These are phyloP conservation scores for Sporisorium iseilematis-ciliati DNA, from an alignment of 1,284 basidiomycete species.

Conservation along the genomic window DNA sequence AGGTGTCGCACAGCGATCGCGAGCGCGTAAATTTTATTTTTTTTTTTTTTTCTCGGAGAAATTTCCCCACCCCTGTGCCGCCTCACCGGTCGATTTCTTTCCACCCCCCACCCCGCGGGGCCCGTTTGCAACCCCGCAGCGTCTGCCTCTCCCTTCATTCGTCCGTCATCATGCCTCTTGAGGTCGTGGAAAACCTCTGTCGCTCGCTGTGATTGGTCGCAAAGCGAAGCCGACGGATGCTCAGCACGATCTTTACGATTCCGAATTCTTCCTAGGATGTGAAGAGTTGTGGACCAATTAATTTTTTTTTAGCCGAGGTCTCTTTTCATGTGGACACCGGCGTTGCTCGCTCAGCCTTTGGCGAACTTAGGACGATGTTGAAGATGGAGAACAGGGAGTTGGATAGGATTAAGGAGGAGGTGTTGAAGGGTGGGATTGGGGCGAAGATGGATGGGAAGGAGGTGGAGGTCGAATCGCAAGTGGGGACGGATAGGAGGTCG, in stretches of 20 bases:
- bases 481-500: slow-evolving; percentile 7
- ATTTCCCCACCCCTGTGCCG: too few species aligned
- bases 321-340: too few species aligned
- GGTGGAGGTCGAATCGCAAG: slow-evolving; percentile 15
- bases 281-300: background rate
- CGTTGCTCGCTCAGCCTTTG: too few species aligned
- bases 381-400: slow-evolving; percentile 44
- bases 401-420: slow-evolving; percentile 27
- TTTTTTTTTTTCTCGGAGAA: slow-evolving; percentile 3
- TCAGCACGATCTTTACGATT: background rate
- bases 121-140: background rate
- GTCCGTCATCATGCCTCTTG: too few species aligned
- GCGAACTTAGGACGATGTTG: slow-evolving; percentile 41
- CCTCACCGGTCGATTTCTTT: too few species aligned
- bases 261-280: background rate
- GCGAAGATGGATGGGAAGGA: slow-evolving; percentile 7
- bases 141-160: background rate
- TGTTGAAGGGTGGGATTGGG: background rate
- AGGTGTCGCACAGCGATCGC: background rate
- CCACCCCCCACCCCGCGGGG: background rate
- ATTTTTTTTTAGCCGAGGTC: too few species aligned
- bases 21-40: background rate
- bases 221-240: too few species aligned
- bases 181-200: too few species aligned
- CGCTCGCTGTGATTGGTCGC: too few species aligned